phyloP scores from a whole-genome alignment of 129 eudicot species.

The Pseudognaphalium luteoalbum region DNA sequence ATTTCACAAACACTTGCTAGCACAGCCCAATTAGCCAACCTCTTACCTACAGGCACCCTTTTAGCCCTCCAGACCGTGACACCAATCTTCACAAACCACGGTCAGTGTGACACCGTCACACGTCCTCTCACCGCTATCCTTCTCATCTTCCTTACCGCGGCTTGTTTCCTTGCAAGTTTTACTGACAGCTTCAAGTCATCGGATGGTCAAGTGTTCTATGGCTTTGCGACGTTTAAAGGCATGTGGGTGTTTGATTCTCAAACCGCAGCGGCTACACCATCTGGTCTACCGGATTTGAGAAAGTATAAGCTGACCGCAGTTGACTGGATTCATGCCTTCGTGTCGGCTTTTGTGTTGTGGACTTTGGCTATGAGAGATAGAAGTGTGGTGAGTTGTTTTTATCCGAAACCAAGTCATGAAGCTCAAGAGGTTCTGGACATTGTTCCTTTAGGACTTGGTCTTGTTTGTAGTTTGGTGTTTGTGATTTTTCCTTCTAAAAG shows the following conservation, averaged over 20 bases:
- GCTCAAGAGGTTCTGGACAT: slow-evolving; percentile 58
- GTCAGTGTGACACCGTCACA: slow-evolving; percentile 70
- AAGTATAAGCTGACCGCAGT: slow-evolving; percentile 49
- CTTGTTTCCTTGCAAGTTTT: slow-evolving; percentile 79
- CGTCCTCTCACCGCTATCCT: slow-evolving; percentile 65
- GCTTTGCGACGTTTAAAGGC: slow-evolving; percentile 70
- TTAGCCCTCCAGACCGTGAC: slow-evolving; percentile 75
- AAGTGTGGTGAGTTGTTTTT: slow-evolving; percentile 64
- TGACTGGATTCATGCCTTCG: slow-evolving; percentile 66
- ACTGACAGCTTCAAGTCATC: slow-evolving; percentile 78
- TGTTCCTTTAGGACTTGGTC: slow-evolving; percentile 70
- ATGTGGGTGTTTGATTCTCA: slow-evolving; percentile 71
- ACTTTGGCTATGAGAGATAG: slow-evolving; percentile 67
- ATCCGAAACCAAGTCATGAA: slow-evolving; percentile 63
- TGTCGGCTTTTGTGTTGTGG: slow-evolving; percentile 66
- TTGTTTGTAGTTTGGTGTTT: slow-evolving; percentile 67
- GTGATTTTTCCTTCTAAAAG: slow-evolving; percentile 72
- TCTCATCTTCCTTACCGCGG: slow-evolving; percentile 49
- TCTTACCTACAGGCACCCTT: slow-evolving; percentile 89
- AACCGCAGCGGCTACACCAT: slow-evolving; percentile 36
- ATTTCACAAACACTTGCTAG: slow-evolving; percentile 60
- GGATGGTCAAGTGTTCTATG: slow-evolving; percentile 72
- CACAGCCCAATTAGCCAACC: slow-evolving; percentile 84
- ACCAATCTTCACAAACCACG: slow-evolving; percentile 86
- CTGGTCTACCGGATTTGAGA: slow-evolving; percentile 46